These are phyloP conservation scores for Colletotrichum tabaci DNA, from an alignment of 2,329 filamentous ascomycete species.

Conservation along the genomic window DNA sequence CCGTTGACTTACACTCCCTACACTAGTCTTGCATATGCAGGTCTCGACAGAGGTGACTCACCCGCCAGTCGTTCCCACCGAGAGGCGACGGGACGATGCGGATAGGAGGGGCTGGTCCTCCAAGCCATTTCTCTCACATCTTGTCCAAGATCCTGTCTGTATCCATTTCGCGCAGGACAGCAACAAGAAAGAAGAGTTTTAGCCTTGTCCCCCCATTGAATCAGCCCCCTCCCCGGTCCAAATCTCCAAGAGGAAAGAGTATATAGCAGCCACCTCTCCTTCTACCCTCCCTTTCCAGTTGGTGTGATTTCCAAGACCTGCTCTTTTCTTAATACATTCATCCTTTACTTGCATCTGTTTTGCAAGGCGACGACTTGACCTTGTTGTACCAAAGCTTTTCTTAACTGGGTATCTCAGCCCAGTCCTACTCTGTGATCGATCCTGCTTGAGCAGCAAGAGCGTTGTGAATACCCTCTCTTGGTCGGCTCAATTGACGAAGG, in stretches of 20 bases:
- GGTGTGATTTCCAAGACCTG: slow-evolving; percentile 38
- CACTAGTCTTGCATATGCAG: slow-evolving; percentile 41
- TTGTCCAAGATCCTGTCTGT: background rate
- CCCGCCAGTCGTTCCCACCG: slow-evolving; percentile 46
- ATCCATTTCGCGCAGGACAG: background rate
- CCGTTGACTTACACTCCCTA: slow-evolving; percentile 10
- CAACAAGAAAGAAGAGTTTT: background rate
- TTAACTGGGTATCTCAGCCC: slow-evolving; percentile 4
- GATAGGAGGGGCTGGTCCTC: slow-evolving; percentile 19
- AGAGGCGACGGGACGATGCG: slow-evolving; percentile 40
- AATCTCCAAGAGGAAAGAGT: slow-evolving; percentile 10
- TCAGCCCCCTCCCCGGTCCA: slow-evolving; percentile 19
- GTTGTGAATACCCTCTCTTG: slow-evolving; percentile 2
- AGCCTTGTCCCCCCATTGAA: slow-evolving; percentile 10
- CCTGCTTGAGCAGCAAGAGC: background rate
- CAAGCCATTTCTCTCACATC: background rate
- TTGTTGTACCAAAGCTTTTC: slow-evolving; percentile 6
- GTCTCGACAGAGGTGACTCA: slow-evolving; percentile 47
- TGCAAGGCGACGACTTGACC: background rate
- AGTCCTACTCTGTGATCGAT: background rate
- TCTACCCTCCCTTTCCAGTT: slow-evolving; percentile 14
- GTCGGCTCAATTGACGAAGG: background rate
- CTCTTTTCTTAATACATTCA: slow-evolving; percentile 5
- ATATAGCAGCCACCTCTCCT: slow-evolving; percentile 24
- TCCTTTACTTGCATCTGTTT: slow-evolving; percentile 5